These are phyloP conservation scores for Phytophthora fragariae DNA, from an alignment of 352 stramenopile genomes.

Conservation along the genomic window DNA sequence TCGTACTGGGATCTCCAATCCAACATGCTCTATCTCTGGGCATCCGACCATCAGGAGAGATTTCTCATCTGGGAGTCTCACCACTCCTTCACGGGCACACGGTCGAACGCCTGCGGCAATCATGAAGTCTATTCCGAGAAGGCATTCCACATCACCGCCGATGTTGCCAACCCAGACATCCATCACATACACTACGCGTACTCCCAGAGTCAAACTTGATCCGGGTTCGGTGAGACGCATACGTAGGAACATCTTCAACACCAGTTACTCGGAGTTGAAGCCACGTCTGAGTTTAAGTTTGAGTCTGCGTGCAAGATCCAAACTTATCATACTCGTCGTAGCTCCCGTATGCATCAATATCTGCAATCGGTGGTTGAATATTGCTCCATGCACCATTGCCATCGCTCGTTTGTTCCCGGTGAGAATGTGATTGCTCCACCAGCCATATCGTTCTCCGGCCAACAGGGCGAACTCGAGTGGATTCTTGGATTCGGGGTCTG, in stretches of 20 bases:
- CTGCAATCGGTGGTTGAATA: constrained; percentile 1
- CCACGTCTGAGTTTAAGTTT: constrained; percentile 19
- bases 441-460: constrained; percentile 17
- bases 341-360: constrained; percentile 33
- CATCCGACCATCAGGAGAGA: constrained; percentile 1
- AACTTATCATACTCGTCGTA: constrained; percentile 33
- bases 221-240: constrained; percentile 1
- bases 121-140: constrained; percentile 48
- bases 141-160: constrained; percentile 30
- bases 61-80: constrained; percentile 15
- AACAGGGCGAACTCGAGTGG: neutral
- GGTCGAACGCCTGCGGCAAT: constrained; percentile 7
- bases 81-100: constrained; percentile 2
- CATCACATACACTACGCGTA: constrained; percentile 25
- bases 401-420: neutral
- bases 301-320: constrained; percentile 35
- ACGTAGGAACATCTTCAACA: constrained; percentile 29
- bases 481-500: neutral
- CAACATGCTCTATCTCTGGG: neutral
- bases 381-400: neutral
- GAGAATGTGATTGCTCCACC: constrained; percentile 16
- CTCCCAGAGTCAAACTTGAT: constrained; percentile 45
- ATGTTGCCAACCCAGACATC: constrained; percentile 40
- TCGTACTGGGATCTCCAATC: neutral
- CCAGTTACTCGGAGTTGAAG: constrained; percentile 4